Evolutionary conservation across 495 filamentous ascomycete genomes (phyloP).

Genomic region (Sphaerosporella brunnea): DNA sequence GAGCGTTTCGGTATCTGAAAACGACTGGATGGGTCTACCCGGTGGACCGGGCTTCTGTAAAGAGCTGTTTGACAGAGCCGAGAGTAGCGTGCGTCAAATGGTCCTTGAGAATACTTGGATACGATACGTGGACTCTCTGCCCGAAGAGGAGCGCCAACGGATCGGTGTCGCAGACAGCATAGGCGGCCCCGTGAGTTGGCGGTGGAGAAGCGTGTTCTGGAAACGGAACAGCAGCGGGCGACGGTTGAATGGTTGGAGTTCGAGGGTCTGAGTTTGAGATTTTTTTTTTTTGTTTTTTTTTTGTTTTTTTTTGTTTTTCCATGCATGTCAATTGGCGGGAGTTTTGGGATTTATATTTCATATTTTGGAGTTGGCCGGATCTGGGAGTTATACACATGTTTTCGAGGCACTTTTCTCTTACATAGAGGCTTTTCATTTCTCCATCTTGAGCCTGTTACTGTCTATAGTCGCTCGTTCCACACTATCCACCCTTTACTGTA

Average conservation of each 20-base stretch:
- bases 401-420: too few species aligned
- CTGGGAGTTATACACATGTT: too few species aligned
- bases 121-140: slow-evolving; percentile 18
- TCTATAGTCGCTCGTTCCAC: too few species aligned
- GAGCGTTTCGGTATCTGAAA: not conserved
- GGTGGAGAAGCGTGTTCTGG: not conserved
- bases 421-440: too few species aligned
- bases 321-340: too few species aligned
- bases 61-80: slow-evolving; percentile 18
- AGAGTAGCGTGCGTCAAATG: slow-evolving; percentile 19
- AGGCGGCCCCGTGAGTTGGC: not conserved
- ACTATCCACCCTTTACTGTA: too few species aligned
- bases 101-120: slow-evolving; percentile 25
- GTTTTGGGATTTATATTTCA: too few species aligned
- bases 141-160: slow-evolving; percentile 18
- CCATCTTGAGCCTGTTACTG: too few species aligned
- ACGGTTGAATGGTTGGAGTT: not conserved
- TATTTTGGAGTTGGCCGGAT: too few species aligned
- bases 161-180: not conserved
- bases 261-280: not conserved
- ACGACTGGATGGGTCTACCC: not conserved
- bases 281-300: not conserved
- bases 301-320: not conserved
- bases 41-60: not conserved
- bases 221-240: not conserved